Evolutionary conservation across 2,329 filamentous ascomycete genomes (phyloP).

Genomic region (Epichloe hybrida): DNA sequence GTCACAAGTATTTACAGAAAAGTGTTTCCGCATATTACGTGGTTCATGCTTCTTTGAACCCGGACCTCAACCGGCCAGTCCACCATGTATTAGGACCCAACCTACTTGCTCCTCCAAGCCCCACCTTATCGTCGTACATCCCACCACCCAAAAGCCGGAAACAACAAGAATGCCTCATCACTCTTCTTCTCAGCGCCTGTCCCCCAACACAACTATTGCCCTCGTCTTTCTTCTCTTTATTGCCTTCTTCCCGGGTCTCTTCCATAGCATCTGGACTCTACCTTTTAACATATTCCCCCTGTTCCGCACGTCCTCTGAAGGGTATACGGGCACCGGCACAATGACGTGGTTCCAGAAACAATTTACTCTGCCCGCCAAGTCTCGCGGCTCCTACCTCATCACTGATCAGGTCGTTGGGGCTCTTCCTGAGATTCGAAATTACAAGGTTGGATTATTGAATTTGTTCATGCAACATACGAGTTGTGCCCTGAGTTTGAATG

Average conservation of each 20-base stretch:
- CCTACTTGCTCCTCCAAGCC: background rate
- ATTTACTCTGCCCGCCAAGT: slow-evolving; percentile 62
- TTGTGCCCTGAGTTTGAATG: slow-evolving; percentile 81
- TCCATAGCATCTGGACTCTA: slow-evolving; percentile 37
- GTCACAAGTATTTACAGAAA: background rate
- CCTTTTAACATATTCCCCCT: slow-evolving; percentile 29
- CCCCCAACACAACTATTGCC: slow-evolving; percentile 27
- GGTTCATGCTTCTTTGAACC: background rate
- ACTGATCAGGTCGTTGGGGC: slow-evolving; percentile 59
- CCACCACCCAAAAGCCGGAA: background rate
- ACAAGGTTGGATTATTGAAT: slow-evolving; percentile 77
- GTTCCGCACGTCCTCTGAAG: slow-evolving; percentile 15
- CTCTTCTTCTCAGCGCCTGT: slow-evolving; percentile 14
- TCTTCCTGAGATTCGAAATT: slow-evolving; percentile 67
- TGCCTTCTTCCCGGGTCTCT: slow-evolving; percentile 37
- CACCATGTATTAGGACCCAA: background rate
- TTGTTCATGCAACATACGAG: slow-evolving; percentile 93
- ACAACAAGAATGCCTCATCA: slow-evolving; percentile 2
- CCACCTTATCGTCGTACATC: slow-evolving; percentile 4
- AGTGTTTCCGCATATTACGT: background rate
- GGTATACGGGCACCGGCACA: slow-evolving; percentile 18
- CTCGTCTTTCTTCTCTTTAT: slow-evolving; percentile 35
- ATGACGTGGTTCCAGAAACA: slow-evolving; percentile 80
- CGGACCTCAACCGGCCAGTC: background rate
- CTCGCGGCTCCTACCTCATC: slow-evolving; percentile 79